Conservation (phyloP, 768 basidiomycete species). For the Amanita subjunquillea region DNA sequence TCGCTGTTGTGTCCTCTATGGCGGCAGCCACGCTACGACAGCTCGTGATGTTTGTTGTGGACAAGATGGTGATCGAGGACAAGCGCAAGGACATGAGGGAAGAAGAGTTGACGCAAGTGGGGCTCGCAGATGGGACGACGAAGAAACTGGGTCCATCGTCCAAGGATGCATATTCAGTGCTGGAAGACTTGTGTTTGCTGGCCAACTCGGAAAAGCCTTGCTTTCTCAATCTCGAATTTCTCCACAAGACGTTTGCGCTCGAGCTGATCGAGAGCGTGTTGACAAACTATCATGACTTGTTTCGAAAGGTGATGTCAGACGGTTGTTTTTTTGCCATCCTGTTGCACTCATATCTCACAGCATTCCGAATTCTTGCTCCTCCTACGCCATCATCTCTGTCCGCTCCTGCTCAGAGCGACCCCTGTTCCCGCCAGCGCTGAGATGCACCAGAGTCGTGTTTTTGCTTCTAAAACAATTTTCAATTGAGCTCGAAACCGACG, state of each 20-base stretch:
- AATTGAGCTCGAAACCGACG: no score
- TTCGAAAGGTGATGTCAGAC: conserved; percentile 7
- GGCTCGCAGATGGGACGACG: conserved; percentile 59
- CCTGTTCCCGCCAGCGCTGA: no score
- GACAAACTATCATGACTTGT: conserved; percentile 70
- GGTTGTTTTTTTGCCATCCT: not conserved
- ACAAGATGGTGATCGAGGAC: conserved; percentile 84
- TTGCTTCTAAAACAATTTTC: no score
- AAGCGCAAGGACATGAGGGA: conserved; percentile 24
- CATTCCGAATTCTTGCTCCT: no score
- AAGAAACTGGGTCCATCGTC: conserved; percentile 65
- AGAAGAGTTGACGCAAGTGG: conserved; percentile 28
- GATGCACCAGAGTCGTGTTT: no score
- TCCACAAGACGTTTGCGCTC: conserved; percentile 93
- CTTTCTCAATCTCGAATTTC: conserved; percentile 70
- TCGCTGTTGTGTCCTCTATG: conserved; percentile 93
- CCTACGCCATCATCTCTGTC: no score
- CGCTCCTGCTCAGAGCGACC: no score
- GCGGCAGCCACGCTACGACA: conserved; percentile 94
- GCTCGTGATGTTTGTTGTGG: conserved; percentile 95
- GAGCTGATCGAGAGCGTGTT: conserved; percentile 95
- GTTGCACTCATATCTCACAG: no score
- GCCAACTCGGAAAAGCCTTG: conserved; percentile 73
- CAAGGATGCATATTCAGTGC: conserved; percentile 10
- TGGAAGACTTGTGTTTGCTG: conserved; percentile 20